Conservation (phyloP, 1,284 basidiomycete species). For the Cystobasidium pallidum region DNA sequence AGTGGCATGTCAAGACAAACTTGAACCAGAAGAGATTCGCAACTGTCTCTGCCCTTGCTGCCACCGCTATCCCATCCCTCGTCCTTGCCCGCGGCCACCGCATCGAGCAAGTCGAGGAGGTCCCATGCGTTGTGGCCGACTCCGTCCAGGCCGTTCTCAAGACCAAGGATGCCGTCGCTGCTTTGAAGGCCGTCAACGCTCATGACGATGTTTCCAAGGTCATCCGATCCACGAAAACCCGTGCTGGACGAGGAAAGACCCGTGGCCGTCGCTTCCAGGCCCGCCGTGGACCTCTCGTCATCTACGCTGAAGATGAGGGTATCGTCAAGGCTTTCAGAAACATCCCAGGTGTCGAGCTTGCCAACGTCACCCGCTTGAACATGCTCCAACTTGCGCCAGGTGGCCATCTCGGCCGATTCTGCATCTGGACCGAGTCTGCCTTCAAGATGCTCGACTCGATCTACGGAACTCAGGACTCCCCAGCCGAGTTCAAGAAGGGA, state of each 20-base stretch:
- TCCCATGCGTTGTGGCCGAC: conserved; percentile 87
- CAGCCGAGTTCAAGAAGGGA: conserved; percentile 86
- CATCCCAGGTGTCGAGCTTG: conserved; percentile 96
- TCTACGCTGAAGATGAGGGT: conserved; percentile 97
- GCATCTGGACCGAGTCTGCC: conserved; percentile 98
- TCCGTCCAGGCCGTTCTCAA: conserved; percentile 85
- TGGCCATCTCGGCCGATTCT: conserved; percentile 97
- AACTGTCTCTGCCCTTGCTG: conserved; percentile 95
- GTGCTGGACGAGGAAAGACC: conserved; percentile 96
- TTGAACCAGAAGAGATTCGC: conserved; percentile 99
- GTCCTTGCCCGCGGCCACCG: conserved; percentile 99
- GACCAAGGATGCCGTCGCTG: conserved; percentile 95
- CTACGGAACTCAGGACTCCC: conserved; percentile 89
- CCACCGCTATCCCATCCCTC: conserved; percentile 95
- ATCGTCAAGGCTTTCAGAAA: conserved; percentile 99
- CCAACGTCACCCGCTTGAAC: conserved; percentile 92
- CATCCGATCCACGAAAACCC: conserved; percentile 94
- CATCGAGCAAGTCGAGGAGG: conserved; percentile 96
- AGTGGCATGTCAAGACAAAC: conserved; percentile 99
- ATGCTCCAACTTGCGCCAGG: conserved; percentile 98
- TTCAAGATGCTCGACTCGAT: conserved; percentile 91
- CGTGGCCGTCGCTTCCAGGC: conserved; percentile 96
- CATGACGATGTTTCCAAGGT: conserved; percentile 95
- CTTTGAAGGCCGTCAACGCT: conserved; percentile 88
- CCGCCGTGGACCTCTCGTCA: conserved; percentile 94